Evolutionary conservation across 163 green algal species (phyloP).

Genomic region (Scenedesmus sp.): DNA sequence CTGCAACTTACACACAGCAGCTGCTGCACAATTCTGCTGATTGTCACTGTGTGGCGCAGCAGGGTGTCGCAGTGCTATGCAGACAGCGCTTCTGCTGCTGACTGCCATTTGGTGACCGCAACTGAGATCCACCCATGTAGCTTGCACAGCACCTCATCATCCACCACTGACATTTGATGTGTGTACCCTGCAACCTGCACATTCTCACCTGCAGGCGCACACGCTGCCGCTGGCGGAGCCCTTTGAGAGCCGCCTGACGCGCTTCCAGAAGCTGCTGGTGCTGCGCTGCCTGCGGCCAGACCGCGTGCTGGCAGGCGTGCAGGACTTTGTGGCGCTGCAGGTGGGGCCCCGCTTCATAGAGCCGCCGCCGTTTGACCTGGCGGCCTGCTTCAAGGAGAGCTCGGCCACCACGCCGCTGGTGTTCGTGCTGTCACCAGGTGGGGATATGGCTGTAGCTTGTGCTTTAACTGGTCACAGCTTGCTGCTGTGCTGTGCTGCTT

Average conservation of each 20-base stretch:
- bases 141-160: too few relatives aligned
- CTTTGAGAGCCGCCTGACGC: slow-evolving; percentile 68
- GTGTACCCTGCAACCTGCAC: background rate
- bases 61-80: too few relatives aligned
- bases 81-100: too few relatives aligned
- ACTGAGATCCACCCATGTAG: too few relatives aligned
- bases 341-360: slow-evolving; percentile 84
- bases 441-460: background rate
- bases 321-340: slow-evolving; percentile 77
- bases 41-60: too few relatives aligned
- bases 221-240: slow-evolving; percentile 65
- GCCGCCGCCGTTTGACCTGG: slow-evolving; percentile 84
- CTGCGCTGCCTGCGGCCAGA: slow-evolving; percentile 82
- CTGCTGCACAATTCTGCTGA: background rate
- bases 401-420: slow-evolving; percentile 77
- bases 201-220: slow-evolving; percentile 62
- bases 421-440: slow-evolving; percentile 84
- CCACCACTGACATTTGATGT: too few relatives aligned
- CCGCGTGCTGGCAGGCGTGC: slow-evolving; percentile 75
- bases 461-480: background rate
- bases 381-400: slow-evolving; percentile 74
- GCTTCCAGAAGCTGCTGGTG: slow-evolving; percentile 82
- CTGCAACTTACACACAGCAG: background rate
- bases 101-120: too few relatives aligned
- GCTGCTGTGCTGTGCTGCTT: background rate